Evolutionary conservation across 176 grass and related monocot genomes (phyloP).

Genomic region (Oryza longistaminata): DNA sequence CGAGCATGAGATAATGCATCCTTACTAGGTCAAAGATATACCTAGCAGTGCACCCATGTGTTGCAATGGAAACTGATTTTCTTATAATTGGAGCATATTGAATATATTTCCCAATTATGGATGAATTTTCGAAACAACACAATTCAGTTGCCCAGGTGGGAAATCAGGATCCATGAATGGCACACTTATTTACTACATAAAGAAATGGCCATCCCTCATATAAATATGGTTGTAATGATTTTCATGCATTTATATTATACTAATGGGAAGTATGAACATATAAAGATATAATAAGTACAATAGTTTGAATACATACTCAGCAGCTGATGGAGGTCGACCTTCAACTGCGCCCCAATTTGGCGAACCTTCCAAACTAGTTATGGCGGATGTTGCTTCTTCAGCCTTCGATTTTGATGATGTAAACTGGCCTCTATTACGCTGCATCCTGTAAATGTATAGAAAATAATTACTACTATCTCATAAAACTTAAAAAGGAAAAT

Average conservation of each 20-base stretch:
- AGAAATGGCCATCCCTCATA: neutral
- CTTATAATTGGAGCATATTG: neutral
- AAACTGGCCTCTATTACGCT: conserved; percentile 92
- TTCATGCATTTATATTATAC: conserved; percentile 8
- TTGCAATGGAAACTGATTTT: neutral
- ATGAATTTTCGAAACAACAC: neutral
- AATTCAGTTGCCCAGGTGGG: neutral
- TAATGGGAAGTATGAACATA: neutral
- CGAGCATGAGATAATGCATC: conserved; percentile 4
- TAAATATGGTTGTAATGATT: neutral
- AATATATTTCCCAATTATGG: neutral
- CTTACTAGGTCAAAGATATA: neutral
- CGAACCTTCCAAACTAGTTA: conserved; percentile 51
- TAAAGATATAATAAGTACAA: conserved; percentile 24
- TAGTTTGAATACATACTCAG: conserved; percentile 56
- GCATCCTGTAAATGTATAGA: conserved; percentile 65
- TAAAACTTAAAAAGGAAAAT: neutral
- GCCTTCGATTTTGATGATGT: conserved; percentile 86
- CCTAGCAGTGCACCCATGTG: neutral
- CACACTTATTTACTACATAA: neutral
- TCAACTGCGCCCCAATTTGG: conserved; percentile 71
- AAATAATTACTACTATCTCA: neutral
- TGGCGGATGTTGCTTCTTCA: conserved; percentile 46
- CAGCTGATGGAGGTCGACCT: conserved; percentile 73
- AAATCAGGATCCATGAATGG: neutral